A percentile compares a stretch with the other conserved stretches of the same genome.
phyloP scores from a whole-genome alignment of 2,329 filamentous ascomycete genomes.

The Aureobasidium uvarum region DNA sequence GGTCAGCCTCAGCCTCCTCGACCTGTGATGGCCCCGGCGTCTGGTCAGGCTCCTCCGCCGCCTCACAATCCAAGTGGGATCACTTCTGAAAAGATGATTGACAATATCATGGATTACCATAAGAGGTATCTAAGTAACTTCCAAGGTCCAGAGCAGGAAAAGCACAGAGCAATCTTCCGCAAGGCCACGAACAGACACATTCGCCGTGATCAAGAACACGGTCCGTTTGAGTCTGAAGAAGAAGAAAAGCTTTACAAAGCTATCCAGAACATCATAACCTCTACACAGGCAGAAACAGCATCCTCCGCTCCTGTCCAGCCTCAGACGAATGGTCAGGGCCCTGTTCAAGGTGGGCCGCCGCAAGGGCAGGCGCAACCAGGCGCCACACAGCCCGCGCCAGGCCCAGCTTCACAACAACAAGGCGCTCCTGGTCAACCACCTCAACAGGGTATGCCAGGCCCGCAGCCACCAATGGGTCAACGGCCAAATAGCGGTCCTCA shows the following conservation, averaged over 20 bases:
- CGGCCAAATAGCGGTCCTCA: not conserved
- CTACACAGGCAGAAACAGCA: conserved; percentile 24
- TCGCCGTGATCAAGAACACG: conserved; percentile 27
- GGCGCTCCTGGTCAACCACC: not conserved
- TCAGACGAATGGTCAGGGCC: conserved; percentile 1
- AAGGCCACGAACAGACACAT: conserved; percentile 29
- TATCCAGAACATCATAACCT: conserved; percentile 28
- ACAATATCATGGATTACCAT: conserved; percentile 31
- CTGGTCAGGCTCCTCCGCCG: conserved; percentile 10
- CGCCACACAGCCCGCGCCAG: not conserved
- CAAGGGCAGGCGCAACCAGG: conserved; percentile 11
- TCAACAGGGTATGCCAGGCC: conserved; percentile 6
- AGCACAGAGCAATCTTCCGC: conserved; percentile 28
- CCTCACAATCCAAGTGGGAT: conserved; percentile 28
- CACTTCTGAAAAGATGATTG: conserved; percentile 28
- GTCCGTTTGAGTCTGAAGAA: conserved; percentile 27
- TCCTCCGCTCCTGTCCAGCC: conserved; percentile 8
- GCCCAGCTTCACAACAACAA: not conserved
- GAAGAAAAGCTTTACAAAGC: conserved; percentile 29
- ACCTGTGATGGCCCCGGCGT: conserved; percentile 16
- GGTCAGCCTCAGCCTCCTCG: conserved; percentile 18
- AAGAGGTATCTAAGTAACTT: conserved; percentile 28
- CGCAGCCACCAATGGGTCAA: not conserved
- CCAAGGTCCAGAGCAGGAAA: conserved; percentile 28
- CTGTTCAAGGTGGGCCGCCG: not conserved